These are phyloP conservation scores for Leccinum boreale DNA, from an alignment of 768 basidiomycete species.

Conservation along the genomic window DNA sequence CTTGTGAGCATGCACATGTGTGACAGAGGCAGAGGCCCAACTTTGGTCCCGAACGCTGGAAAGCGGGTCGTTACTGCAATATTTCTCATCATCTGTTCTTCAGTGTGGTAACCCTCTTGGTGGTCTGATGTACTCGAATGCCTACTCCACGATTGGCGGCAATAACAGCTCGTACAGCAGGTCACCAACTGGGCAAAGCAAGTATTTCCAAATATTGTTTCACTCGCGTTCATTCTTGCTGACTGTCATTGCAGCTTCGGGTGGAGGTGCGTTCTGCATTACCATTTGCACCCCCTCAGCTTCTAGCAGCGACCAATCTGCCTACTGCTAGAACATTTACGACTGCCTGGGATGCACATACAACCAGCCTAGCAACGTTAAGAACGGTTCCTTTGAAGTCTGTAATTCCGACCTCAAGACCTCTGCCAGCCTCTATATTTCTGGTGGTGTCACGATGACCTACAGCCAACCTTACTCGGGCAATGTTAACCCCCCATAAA, in stretches of 20 bases:
- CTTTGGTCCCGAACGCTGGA: too few species aligned
- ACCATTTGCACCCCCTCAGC: conserved; percentile 64
- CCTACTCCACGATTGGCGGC: conserved; percentile 41
- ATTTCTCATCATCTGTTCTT: conserved; percentile 1
- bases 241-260: conserved; percentile 44
- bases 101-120: conserved; percentile 82
- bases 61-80: too few species aligned
- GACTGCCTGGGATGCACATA: conserved; percentile 71
- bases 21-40: conserved; percentile 7
- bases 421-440: conserved; percentile 52
- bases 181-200: conserved; percentile 66
- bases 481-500: conserved; percentile 38
- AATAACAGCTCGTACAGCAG: conserved; percentile 46
- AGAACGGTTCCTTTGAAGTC: conserved; percentile 56
- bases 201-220: conserved; percentile 14
- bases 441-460: conserved; percentile 39
- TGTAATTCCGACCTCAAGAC: conserved; percentile 66
- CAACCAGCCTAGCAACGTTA: conserved; percentile 66
- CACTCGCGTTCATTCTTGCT: not conserved
- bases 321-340: conserved; percentile 67
- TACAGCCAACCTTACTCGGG: conserved; percentile 42
- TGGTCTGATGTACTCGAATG: conserved; percentile 62
- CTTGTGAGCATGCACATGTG: conserved; percentile 26
- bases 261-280: conserved; percentile 58
- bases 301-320: conserved; percentile 36